Percentiles rank a stretch among this genome's conserved stretches.
Conservation (phyloP, 1,139 yeast genomes). For the Candida albicans region DNA sequence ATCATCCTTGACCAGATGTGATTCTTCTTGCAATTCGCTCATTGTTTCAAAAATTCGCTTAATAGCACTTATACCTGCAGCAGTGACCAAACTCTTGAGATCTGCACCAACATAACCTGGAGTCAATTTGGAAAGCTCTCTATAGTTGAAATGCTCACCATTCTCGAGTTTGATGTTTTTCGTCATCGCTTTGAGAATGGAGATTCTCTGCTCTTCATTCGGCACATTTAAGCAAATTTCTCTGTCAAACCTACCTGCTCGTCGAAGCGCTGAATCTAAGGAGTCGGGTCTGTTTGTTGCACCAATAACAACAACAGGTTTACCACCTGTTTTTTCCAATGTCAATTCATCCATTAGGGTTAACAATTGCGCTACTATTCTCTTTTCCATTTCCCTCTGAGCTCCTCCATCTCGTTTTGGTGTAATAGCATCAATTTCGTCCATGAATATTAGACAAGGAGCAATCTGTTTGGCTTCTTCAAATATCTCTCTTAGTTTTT, state of each 20-base stretch:
- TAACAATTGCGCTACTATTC: conserved; percentile 92
- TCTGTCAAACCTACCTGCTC: conserved; percentile 52
- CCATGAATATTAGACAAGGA: conserved; percentile 90
- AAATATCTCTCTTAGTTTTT: conserved; percentile 86
- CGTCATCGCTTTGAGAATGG: conserved; percentile 76
- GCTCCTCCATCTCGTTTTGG: conserved; percentile 97
- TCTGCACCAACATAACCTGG: conserved; percentile 99
- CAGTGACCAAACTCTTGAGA: conserved; percentile 87
- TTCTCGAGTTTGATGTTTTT: conserved; percentile 57
- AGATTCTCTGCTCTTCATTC: conserved; percentile 75
- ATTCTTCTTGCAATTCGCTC: conserved; percentile 38
- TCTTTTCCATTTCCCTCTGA: conserved; percentile 95
- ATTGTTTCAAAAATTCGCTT: conserved; percentile 73
- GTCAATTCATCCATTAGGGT: conserved; percentile 86
- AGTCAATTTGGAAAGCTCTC: conserved; percentile 80
- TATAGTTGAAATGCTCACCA: conserved; percentile 65
- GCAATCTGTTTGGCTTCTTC: conserved; percentile 91
- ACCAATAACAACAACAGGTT: conserved; percentile 68
- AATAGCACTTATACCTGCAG: conserved; percentile 94
- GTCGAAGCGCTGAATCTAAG: conserved; percentile 47
- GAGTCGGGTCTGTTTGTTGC: conserved; percentile 54
- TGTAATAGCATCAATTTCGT: conserved; percentile 96
- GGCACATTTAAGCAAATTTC: conserved; percentile 80
- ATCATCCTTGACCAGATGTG: conserved; percentile 14
- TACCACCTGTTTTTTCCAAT: conserved; percentile 83